These are phyloP conservation scores for Hypsizygus marmoreus DNA, from an alignment of 768 basidiomycete species.

Conservation along the genomic window DNA sequence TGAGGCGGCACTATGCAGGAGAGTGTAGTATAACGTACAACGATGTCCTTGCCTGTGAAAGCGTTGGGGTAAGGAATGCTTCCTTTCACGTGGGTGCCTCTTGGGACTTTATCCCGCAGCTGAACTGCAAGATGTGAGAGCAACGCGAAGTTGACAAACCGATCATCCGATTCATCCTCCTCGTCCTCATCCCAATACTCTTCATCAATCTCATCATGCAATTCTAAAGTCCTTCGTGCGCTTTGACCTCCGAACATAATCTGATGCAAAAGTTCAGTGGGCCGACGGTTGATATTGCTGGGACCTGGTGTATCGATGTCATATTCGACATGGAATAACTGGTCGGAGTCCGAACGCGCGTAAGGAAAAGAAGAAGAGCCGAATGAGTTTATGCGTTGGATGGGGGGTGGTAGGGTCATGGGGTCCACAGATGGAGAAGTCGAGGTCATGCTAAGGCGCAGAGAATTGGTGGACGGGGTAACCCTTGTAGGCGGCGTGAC, in stretches of 20 bases:
- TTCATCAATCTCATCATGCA: conserved; percentile 44
- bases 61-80: conserved; percentile 88
- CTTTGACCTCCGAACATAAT: conserved; percentile 14
- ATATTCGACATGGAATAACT: conserved; percentile 8
- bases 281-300: conserved; percentile 16
- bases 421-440: conserved; percentile 3
- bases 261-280: conserved; percentile 17
- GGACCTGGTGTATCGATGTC: conserved; percentile 12
- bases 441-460: neutral
- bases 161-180: conserved; percentile 63
- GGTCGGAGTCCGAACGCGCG: conserved; percentile 8
- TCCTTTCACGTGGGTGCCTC: conserved; percentile 91
- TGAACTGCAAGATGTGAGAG: conserved; percentile 88
- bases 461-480: neutral
- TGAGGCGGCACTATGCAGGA: neutral
- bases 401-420: neutral
- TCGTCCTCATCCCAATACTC: conserved; percentile 47
- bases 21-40: conserved; percentile 52
- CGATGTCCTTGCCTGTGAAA: conserved; percentile 94
- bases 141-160: conserved; percentile 88
- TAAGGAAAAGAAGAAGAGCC: neutral
- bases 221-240: conserved; percentile 8
- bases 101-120: conserved; percentile 84
- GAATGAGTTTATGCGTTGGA: neutral
- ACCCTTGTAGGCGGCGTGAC: conserved; percentile 1